These are phyloP conservation scores for Globisporangium recalcitrans DNA, from an alignment of 352 stramenopile species.

Conservation along the genomic window DNA sequence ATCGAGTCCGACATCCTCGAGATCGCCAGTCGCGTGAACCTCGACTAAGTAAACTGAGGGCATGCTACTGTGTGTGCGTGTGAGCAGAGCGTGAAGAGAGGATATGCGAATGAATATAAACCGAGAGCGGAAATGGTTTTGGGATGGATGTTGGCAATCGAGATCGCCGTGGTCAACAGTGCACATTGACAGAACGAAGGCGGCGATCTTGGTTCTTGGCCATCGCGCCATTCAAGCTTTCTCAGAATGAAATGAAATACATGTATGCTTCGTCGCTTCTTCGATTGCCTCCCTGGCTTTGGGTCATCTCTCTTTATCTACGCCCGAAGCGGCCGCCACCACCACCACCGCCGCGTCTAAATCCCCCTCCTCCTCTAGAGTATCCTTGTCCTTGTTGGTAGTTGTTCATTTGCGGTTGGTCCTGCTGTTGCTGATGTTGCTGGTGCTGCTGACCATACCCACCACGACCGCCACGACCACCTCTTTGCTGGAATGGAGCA, in stretches of 20 bases:
- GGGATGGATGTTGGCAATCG: too few relatives aligned
- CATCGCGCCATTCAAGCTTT: background rate
- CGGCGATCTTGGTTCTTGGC: background rate
- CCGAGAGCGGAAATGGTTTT: too few relatives aligned
- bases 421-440: background rate
- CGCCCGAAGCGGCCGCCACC: slow-evolving; percentile 26
- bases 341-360: slow-evolving; percentile 18
- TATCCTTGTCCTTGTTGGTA: slow-evolving; percentile 19
- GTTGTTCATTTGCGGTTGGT: slow-evolving; percentile 4
- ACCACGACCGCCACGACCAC: slow-evolving; percentile 17
- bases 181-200: background rate
- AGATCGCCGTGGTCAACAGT: too few relatives aligned
- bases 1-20: slow-evolving; percentile 66
- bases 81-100: too few relatives aligned
- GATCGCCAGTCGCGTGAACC: slow-evolving; percentile 49
- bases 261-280: slow-evolving; percentile 2
- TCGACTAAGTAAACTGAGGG: slow-evolving; percentile 20
- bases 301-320: slow-evolving; percentile 13
- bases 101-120: too few relatives aligned
- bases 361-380: slow-evolving; percentile 17
- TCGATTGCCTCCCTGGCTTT: background rate
- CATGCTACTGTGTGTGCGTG: too few relatives aligned
- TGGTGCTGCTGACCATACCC: slow-evolving; percentile 12
- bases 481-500: slow-evolving; percentile 16
- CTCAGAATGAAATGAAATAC: background rate